phyloP scores from a whole-genome alignment of 495 filamentous ascomycete genomes.

The Haplographium delicatum region DNA sequence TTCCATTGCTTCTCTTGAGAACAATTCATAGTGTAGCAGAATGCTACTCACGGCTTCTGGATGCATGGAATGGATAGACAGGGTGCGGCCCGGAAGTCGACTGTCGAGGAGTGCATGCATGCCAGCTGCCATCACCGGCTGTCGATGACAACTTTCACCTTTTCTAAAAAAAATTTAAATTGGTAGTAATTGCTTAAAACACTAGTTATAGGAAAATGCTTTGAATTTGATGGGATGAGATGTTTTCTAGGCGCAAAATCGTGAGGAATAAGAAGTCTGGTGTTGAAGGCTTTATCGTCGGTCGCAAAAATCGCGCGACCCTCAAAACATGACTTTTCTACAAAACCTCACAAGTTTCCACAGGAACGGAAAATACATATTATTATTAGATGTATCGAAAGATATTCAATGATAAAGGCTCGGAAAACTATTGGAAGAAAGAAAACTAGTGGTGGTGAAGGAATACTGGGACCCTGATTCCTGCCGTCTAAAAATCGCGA shows the following conservation, averaged over 20 bases:
- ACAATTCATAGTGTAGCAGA: background rate
- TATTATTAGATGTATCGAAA: background rate
- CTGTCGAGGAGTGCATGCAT: too few relatives aligned
- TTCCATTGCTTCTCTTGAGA: background rate
- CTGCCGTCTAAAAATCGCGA: constrained; percentile 16
- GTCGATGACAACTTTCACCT: too few relatives aligned
- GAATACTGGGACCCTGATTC: constrained; percentile 6
- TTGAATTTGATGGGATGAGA: background rate
- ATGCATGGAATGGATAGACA: background rate
- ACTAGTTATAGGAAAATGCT: background rate
- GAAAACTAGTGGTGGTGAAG: constrained; percentile 13
- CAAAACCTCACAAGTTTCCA: background rate
- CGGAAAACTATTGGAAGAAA: background rate
- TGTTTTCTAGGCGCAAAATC: background rate
- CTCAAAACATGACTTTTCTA: constrained; percentile 11
- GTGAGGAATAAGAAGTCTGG: constrained; percentile 1
- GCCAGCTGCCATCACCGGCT: background rate
- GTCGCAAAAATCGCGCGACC: constrained; percentile 16
- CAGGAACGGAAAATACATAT: background rate
- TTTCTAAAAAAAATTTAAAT: too few relatives aligned
- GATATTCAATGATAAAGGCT: background rate
- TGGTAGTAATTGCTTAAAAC: background rate
- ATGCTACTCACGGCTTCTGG: background rate
- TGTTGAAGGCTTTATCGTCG: constrained; percentile 8
- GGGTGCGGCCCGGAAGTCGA: too few relatives aligned